Evolutionary conservation across 352 stramenopile genomes (phyloP).

Genomic region (Phytophthora meadii): DNA sequence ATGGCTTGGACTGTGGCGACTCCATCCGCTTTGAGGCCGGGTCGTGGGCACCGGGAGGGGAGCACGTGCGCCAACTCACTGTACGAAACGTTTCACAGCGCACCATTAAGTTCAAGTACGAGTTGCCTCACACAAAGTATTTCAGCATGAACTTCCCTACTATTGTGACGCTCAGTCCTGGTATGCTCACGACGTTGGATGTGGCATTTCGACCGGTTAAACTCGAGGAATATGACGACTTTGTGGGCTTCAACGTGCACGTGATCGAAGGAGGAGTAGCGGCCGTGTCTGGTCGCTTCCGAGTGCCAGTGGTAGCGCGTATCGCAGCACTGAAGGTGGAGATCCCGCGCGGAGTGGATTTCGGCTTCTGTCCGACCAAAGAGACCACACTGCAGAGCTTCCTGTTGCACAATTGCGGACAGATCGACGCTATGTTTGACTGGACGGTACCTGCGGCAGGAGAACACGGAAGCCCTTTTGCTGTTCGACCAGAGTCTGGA

Average conservation of each 20-base stretch:
- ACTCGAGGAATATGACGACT: slow-evolving; percentile 93
- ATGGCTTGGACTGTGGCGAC: slow-evolving; percentile 86
- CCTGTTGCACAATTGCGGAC: slow-evolving; percentile 83
- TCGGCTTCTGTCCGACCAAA: slow-evolving; percentile 91
- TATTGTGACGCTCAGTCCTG: slow-evolving; percentile 87
- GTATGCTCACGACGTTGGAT: slow-evolving; percentile 87
- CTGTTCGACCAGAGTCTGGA: slow-evolving; percentile 74
- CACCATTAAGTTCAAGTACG: slow-evolving; percentile 94
- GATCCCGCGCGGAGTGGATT: slow-evolving; percentile 75
- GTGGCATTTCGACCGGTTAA: slow-evolving; percentile 92
- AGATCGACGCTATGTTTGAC: slow-evolving; percentile 87
- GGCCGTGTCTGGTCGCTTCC: slow-evolving; percentile 78
- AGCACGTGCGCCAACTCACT: slow-evolving; percentile 90
- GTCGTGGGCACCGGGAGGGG: slow-evolving; percentile 90
- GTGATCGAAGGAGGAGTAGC: slow-evolving; percentile 81
- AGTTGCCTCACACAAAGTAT: slow-evolving; percentile 92
- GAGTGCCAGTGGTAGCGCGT: slow-evolving; percentile 84
- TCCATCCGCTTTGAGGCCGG: slow-evolving; percentile 88
- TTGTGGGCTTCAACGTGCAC: slow-evolving; percentile 89
- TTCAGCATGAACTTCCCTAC: slow-evolving; percentile 95
- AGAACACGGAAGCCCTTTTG: slow-evolving; percentile 77
- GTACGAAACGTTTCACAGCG: slow-evolving; percentile 92
- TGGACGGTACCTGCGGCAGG: slow-evolving; percentile 80
- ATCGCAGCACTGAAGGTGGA: slow-evolving; percentile 77
- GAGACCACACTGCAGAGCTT: slow-evolving; percentile 84